Evolutionary conservation across 257 asterid species (phyloP), one percentile per base, ranked within the genome.

Genomic region (Solanum neorickii): DNA sequence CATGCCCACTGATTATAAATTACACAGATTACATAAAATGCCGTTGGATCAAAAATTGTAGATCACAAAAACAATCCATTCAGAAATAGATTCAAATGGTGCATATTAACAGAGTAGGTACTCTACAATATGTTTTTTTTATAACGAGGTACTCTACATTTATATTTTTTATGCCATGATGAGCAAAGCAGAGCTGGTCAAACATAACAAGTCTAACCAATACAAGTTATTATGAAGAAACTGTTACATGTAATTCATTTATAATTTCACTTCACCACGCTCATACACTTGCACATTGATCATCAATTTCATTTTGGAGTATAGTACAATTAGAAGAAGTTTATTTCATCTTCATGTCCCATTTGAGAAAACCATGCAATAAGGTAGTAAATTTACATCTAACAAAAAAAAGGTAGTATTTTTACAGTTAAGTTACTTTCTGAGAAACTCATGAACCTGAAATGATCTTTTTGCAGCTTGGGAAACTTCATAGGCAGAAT

Each of bases 381-480:
- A 49, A 82, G 68, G 37, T 46, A 49, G 69, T 82, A 80, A 80
- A 82, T 49, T n/a, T 41, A 27, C 72, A 18, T 52, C 62, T 18
- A 52, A 18, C n/a, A 52, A 52, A 52, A 52, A 18, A 52, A 52
- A 3, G 68, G 37, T 46, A 49, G 85, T 82, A 80, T 49, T 49
- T 49, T 46, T 41, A 41, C 73, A 49, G 70, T 52, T 27, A 86
- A 7, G 41, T 27, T 86, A 73, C 83, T 37, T 59, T 76, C 65
- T 25, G 77, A 73, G 73, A n/a, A 33, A 76, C 86, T 76, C 65
- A 68, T 65, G 83, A 89, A 97, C 99, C 99, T 97, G 99, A 92
- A 96, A 97, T 74, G 99, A 97, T 83, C 93, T 92, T 82, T 93
- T 96, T 73, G 99, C 99, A 83, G 98, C 98, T 91, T 95, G 99